phyloP scores from a whole-genome alignment of 192 early-diverging fungal species.

The Coemansia sp. region DNA sequence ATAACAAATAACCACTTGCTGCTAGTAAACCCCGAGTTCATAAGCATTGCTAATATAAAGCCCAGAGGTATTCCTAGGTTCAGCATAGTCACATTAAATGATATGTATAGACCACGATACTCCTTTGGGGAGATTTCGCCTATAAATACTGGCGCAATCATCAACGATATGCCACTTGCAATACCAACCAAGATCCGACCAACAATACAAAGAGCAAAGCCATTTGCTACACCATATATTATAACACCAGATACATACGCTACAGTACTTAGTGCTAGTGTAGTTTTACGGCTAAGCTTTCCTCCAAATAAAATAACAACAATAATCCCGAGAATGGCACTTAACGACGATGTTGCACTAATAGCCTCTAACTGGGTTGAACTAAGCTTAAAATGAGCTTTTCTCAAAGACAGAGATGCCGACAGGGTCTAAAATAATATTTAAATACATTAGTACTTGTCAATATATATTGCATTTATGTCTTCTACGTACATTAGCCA shows the following conservation, averaged over 20 bases:
- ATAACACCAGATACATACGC: slow-evolving; percentile 15
- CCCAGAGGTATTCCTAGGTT: slow-evolving; percentile 26
- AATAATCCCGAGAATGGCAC: slow-evolving; percentile 24
- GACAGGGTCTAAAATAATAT: slow-evolving; percentile 16
- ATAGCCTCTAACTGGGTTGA: slow-evolving; percentile 23
- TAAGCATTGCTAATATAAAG: slow-evolving; percentile 10
- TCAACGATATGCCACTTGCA: slow-evolving; percentile 23
- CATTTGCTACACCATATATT: slow-evolving; percentile 12
- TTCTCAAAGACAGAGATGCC: slow-evolving; percentile 13
- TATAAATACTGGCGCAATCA: slow-evolving; percentile 30
- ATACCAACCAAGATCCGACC: slow-evolving; percentile 22
- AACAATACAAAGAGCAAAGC: slow-evolving; percentile 12
- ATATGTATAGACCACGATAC: slow-evolving; percentile 25
- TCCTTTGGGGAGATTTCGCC: slow-evolving; percentile 38
- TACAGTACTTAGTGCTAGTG: slow-evolving; percentile 10
- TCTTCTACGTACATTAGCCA: neutral
- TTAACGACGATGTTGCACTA: slow-evolving; percentile 21
- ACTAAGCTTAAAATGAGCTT: slow-evolving; percentile 6
- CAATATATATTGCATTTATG: neutral
- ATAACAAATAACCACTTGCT: slow-evolving; percentile 20
- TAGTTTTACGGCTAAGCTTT: slow-evolving; percentile 8
- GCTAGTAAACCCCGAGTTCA: neutral
- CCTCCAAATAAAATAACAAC: slow-evolving; percentile 10
- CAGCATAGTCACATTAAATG: slow-evolving; percentile 23
- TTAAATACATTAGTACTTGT: neutral